These are phyloP conservation scores for Vitis amurensis DNA, from an alignment of 164 flowering plant species.

Conservation along the genomic window DNA sequence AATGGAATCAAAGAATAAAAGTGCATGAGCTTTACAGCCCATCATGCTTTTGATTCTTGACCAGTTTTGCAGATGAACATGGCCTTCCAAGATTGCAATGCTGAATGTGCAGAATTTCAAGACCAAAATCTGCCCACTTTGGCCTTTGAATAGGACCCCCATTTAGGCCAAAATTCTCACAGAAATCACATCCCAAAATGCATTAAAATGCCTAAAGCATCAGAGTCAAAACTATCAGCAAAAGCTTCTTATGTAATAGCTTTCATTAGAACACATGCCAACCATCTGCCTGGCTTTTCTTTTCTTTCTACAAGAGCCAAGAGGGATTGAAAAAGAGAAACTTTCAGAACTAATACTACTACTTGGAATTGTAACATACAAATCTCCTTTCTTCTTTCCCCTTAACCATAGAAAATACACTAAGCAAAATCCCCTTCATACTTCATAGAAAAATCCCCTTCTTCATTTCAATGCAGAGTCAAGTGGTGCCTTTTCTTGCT, in stretches of 20 bases:
- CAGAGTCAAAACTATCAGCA: too few species aligned
- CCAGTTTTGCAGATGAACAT: neutral
- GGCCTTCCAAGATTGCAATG: neutral
- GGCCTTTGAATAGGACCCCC: too few species aligned
- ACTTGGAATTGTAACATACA: neutral
- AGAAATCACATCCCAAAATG: neutral
- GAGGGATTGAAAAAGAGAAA: neutral
- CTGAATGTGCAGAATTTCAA: too few species aligned
- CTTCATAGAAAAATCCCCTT: slow-evolving; percentile 2
- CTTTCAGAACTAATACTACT: neutral
- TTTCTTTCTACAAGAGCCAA: slow-evolving; percentile 10
- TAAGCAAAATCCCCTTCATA: slow-evolving; percentile 13
- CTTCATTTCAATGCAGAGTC: slow-evolving; percentile 15
- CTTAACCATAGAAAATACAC: slow-evolving; percentile 1
- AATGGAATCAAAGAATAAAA: slow-evolving; percentile 10
- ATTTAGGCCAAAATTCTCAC: neutral
- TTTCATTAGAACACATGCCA: too few species aligned
- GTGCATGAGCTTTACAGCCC: slow-evolving; percentile 14
- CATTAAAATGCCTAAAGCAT: neutral
- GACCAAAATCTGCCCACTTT: too few species aligned
- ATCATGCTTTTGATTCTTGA: neutral
- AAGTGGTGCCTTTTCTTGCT: slow-evolving; percentile 23
- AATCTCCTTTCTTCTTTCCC: neutral
- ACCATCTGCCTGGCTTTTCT: neutral
- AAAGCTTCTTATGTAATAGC: too few species aligned